phyloP scores from a whole-genome alignment of 768 basidiomycete species.

The Leccinum ochraceum region DNA sequence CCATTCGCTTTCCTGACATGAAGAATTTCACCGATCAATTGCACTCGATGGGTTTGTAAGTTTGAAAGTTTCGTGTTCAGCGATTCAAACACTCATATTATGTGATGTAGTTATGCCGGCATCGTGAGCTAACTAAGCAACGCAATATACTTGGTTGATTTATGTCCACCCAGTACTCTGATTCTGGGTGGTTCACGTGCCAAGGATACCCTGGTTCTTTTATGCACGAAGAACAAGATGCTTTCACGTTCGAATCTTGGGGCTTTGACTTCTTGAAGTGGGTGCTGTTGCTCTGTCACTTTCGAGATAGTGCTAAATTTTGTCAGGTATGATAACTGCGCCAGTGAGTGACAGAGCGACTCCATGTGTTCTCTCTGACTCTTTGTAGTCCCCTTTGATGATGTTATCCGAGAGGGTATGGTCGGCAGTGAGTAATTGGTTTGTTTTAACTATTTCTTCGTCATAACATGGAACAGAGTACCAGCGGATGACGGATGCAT shows the following conservation, averaged over 20 bases:
- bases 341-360: constrained; percentile 36
- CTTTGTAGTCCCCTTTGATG: constrained; percentile 53
- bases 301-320: neutral
- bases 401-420: constrained; percentile 52
- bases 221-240: constrained; percentile 61
- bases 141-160: neutral
- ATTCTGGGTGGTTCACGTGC: constrained; percentile 71
- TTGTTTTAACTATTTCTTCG: constrained; percentile 1
- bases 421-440: constrained; percentile 44
- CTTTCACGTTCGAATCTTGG: constrained; percentile 58
- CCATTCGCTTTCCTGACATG: constrained; percentile 56
- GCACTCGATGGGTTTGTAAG: constrained; percentile 58
- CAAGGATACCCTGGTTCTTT: constrained; percentile 61
- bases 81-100: constrained; percentile 8
- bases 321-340: constrained; percentile 59
- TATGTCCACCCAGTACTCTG: constrained; percentile 49
- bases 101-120: constrained; percentile 48
- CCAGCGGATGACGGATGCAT: constrained; percentile 59
- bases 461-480: constrained; percentile 42
- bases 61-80: neutral
- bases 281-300: constrained; percentile 16
- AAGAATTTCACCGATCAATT: constrained; percentile 52
- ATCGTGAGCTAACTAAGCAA: constrained; percentile 43
- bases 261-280: constrained; percentile 67
- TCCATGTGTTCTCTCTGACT: neutral